Base-by-base conservation (phyloP, 2,329 filamentous ascomycete species). In the Aureobasidium subglaciale region DNA sequence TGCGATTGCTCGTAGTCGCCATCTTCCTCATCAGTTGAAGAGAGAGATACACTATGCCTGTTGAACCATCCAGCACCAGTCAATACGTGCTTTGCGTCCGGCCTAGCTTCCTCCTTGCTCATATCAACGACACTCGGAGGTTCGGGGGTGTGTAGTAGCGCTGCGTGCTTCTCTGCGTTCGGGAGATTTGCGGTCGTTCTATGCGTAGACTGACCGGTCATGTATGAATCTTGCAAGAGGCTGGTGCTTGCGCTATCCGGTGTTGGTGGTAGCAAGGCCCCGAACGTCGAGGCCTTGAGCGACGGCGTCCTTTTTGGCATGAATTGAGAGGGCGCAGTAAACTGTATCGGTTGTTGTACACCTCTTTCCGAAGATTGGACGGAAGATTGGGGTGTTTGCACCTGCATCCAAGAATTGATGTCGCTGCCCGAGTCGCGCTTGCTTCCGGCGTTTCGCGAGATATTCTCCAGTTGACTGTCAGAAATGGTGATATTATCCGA, bases 191-290 rank as follows among this genome's bases (percentile, higher is more conserved):
- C 29, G 4, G 13, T 3, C 13, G 13, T 13, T 41, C n/a, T 30
- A 8, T 22, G 50, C 25, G 11, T 18, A 18, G 20, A 2, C 15
- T 16, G 20, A 10, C 29, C 20, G 15, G 5, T 35, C 27, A 54
- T 54, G 27, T 61, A 60, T 1, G 66, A 69, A 5, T 58, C 59
- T 38, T 67, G 65, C 20, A 69, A 60, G 61, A 68, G 65, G 7
- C 61, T 61, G 4, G 67, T 70, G 53, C 62, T 67, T 8, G 59
- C 66, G 46, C 65, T 69, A 24, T 66, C 65, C 6, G 68, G 66
- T 4, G 66, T 69, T 9, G 68, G 68, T 22, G 67, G 67, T 15
- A 69, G 57, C 9, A 67, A 56, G 30, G 60, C 62, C 29, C 63
- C 64, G 27, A 65, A 66, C 3, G 61, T 55, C 4, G 63, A 60